Percentiles rank a stretch among this genome's conserved stretches.
Conservation (phyloP, 371 early-diverging fungal genomes). For the Aphelidium insulamus region DNA sequence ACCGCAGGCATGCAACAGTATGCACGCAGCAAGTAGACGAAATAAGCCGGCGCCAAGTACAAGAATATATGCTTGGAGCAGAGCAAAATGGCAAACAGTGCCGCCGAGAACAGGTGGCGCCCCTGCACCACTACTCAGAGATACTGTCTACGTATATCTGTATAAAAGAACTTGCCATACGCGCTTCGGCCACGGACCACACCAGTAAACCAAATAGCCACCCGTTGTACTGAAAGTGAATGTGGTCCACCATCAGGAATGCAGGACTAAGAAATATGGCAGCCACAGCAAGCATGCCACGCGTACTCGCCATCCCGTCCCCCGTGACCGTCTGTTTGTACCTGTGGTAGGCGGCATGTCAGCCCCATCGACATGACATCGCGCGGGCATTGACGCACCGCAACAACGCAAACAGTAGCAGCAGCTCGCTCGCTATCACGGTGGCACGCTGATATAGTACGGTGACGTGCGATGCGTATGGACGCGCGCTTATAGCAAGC, state of each 20-base stretch:
- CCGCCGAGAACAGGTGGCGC: conserved; percentile 37
- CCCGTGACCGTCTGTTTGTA: conserved; percentile 12
- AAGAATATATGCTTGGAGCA: conserved; percentile 93
- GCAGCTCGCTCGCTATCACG: conserved; percentile 56
- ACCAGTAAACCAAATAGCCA: conserved; percentile 72
- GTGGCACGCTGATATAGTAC: conserved; percentile 63
- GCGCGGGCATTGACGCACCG: conserved; percentile 18
- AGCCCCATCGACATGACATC: background rate
- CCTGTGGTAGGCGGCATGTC: conserved; percentile 4
- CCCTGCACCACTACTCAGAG: conserved; percentile 14
- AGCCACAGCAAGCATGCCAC: conserved; percentile 15
- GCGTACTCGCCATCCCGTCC: conserved; percentile 1
- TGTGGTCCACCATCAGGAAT: conserved; percentile 56
- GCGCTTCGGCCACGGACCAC: conserved; percentile 46
- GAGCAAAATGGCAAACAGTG: conserved; percentile 60
- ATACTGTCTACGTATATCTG: conserved; percentile 1
- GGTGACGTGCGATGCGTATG: conserved; percentile 37
- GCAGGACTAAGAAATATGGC: conserved; percentile 64
- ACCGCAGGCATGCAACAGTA: conserved; percentile 41
- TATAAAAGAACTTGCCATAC: conserved; percentile 24
- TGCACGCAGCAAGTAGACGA: conserved; percentile 61
- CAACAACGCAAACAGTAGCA: conserved; percentile 39
- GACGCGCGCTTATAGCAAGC: conserved; percentile 38
- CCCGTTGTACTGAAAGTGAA: conserved; percentile 94
- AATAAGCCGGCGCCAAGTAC: conserved; percentile 84